Evolutionary conservation across 208 protist species (phyloP), one percentile per base, ranked within the genome.

Genomic region (Trypanosoma lewisi): DNA sequence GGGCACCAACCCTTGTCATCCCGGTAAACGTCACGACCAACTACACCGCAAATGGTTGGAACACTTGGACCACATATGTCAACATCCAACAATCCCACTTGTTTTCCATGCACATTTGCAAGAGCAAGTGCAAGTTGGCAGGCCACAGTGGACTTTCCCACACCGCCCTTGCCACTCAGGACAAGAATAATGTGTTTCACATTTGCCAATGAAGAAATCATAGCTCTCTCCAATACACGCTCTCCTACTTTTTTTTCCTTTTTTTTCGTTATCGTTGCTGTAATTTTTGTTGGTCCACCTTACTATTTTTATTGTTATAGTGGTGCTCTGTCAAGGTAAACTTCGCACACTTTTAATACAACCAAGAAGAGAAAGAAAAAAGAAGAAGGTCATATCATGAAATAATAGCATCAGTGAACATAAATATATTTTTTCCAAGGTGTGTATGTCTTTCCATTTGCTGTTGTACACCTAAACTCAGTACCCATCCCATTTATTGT

Each of bases 121-220:
- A 99, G 67, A 4, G 84, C 71, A 37, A 97, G 89, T 11, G 97
- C 97, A 4, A 99, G 80, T 81, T 99, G 97, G 50, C 95, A 85
- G 19, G 98, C 89, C 12, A 99, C 87, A 9, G 98, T 99, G 16
- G 90, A 98, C 72, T 99, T 99, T 7, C 98, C 98, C 0, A 99
- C 98, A 21, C 96, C 97, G 31, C 98, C 99, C 66, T 99, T 99
- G 25, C 99, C 99, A 30, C 95, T 99, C 7, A 99, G 84, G 45
- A 99, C 95, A 6, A 99, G 82, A 41, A 99, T 72, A 60, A 99
- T 99, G 68, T 99, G 74, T 63, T 95, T 89, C 25, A 99, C 95
- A 17, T 52, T 58, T 50, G 61, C 17, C 49, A 85, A 66, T 14
- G 73, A 67, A 28, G 19, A 56, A 23, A 59, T 52, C 51, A 66